Evolutionary conservation across 75 land plant species (phyloP), one percentile per base, ranked within the genome.

Genomic region (Azolla pinnata): DNA sequence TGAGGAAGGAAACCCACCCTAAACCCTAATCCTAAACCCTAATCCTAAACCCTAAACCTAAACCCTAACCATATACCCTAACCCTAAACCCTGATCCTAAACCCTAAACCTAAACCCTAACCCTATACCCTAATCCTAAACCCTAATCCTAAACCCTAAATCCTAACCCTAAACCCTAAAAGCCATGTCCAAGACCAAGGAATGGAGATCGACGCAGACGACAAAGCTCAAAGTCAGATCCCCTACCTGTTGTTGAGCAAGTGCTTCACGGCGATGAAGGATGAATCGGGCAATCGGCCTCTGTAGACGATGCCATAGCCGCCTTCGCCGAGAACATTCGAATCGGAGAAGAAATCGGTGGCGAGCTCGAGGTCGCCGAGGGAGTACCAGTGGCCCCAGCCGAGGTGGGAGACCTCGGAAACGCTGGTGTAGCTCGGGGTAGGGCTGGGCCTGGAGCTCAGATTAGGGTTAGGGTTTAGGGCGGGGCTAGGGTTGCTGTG

Each of bases 351-450:
- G 24, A 65, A 69, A 29, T 67, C 60, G 1, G 96, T 83, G 7
- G 91, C 82, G 0, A 65, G 71, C 67, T 90, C 85, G 19, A 90
- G 78, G 70, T 90, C 96, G 33, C 84, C 47, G 44, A 90, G 61
- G 29, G 84, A 79, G 50, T 79, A 90, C 96, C 96, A 86, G 28
- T 75, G 87, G 0, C 96, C 96, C 96, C 91, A 90, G 0, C 96
- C 96, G 57, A 86, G 60, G 55, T 85, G 83, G 9, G 85, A 79
- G 2, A 82, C 93, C 32, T 81, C 85, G 1, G 84, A 82, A 50
- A 45, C 82, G 2, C 62, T 49, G 1, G 66, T 19, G 12, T 29
- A 25, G 29, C 25, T 16, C 38, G 46, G 23, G 19, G 24, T 67
- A 33, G 65, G 54, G 12, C 27, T 57, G 52, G 16, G 62, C 61